Evolutionary conservation across 257 asterid genomes (phyloP).

Genomic region (Nicotiana sylvestris): DNA sequence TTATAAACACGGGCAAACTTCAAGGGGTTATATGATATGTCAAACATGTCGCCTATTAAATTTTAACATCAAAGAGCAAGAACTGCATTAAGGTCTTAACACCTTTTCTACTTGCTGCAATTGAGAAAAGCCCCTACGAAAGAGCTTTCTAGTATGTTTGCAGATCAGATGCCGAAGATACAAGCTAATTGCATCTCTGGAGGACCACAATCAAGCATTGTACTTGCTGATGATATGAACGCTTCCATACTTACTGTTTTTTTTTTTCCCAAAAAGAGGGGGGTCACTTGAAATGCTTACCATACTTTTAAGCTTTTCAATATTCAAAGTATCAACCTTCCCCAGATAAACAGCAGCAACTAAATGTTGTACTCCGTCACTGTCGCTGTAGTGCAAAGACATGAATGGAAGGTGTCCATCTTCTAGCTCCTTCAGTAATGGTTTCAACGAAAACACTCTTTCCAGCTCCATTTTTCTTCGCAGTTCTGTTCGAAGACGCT

Average conservation of each 20-base stretch:
- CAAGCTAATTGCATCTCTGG: background rate
- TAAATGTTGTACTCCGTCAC: constrained; percentile 71
- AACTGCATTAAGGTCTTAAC: background rate
- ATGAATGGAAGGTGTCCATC: constrained; percentile 75
- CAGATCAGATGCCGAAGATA: background rate
- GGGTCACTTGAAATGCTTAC: constrained; percentile 33
- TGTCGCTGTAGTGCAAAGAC: constrained; percentile 67
- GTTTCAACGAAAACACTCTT: constrained; percentile 65
- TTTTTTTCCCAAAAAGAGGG: too few species aligned
- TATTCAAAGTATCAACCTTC: constrained; percentile 62
- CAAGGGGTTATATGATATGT: background rate
- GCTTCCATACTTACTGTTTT: background rate
- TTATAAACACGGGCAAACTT: background rate
- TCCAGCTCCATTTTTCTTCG: constrained; percentile 78
- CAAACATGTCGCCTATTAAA: background rate
- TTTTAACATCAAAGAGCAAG: background rate
- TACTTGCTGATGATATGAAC: background rate
- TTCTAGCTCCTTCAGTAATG: constrained; percentile 71
- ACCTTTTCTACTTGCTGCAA: background rate
- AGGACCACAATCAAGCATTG: background rate
- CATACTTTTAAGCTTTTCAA: constrained; percentile 54
- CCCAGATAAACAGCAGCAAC: constrained; percentile 92
- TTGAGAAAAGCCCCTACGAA: background rate
- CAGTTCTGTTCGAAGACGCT: constrained; percentile 64
- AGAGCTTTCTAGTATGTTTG: background rate